Evolutionary conservation across 805 yeast genomes (phyloP).

Genomic region (Saccharomycopsis javanensis): DNA sequence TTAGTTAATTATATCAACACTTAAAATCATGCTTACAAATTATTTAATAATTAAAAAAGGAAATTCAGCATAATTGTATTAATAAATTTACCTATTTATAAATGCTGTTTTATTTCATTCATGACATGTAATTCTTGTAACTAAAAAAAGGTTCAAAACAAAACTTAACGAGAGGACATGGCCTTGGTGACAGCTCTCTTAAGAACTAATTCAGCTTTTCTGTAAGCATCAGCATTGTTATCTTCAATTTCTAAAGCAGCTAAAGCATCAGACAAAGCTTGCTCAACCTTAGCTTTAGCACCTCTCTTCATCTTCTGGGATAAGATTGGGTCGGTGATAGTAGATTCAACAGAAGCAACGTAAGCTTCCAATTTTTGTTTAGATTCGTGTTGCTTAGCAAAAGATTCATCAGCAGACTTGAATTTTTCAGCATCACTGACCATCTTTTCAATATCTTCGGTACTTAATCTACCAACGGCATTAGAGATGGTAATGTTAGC

Average conservation of each 20-base stretch:
- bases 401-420: slow-evolving; percentile 98
- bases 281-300: slow-evolving; percentile 94
- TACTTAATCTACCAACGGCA: slow-evolving; percentile 96
- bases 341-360: slow-evolving; percentile 90
- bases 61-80: neutral
- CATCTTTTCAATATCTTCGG: slow-evolving; percentile 97
- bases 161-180: slow-evolving; percentile 86
- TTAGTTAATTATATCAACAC: neutral
- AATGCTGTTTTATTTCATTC: slow-evolving; percentile 1
- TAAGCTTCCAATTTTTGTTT: slow-evolving; percentile 98
- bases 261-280: slow-evolving; percentile 96
- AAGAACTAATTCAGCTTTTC: slow-evolving; percentile 98
- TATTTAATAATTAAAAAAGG: neutral
- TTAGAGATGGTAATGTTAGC: slow-evolving; percentile 98
- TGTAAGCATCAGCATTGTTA: slow-evolving; percentile 89
- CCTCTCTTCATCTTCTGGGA: slow-evolving; percentile 96
- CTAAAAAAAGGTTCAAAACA: neutral
- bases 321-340: slow-evolving; percentile 96
- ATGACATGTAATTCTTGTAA: slow-evolving; percentile 2
- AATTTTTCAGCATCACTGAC: slow-evolving; percentile 97
- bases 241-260: slow-evolving; percentile 97
- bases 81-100: slow-evolving; percentile 3
- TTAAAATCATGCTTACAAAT: neutral
- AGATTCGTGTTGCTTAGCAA: slow-evolving; percentile 99
- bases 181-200: slow-evolving; percentile 99